Conservation (phyloP, 2,329 filamentous ascomycete species). For the Dryadomyces quercus-mongolicae region DNA sequence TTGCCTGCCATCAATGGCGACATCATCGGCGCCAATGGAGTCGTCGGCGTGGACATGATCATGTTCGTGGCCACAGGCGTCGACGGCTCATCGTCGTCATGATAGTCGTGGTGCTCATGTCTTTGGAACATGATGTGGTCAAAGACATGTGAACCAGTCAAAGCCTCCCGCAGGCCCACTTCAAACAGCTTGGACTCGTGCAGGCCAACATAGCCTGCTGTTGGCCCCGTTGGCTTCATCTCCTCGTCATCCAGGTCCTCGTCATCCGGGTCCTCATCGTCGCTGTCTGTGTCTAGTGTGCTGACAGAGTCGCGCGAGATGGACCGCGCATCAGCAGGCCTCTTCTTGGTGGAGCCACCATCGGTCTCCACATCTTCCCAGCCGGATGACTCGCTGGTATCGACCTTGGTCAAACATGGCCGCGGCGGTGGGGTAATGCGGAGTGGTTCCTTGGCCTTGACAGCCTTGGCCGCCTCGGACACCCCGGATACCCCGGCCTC, state of each 20-base stretch:
- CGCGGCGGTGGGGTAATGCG: no score
- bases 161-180: constrained; percentile 18
- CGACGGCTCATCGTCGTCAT: neutral
- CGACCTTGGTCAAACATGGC: neutral
- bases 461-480: neutral
- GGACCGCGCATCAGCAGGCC: neutral
- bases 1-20: neutral
- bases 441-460: no score
- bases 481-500: neutral
- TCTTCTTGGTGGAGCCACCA: neutral
- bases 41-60: neutral
- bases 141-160: constrained; percentile 16
- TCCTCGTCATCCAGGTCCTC: neutral
- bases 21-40: neutral
- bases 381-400: constrained; percentile 4
- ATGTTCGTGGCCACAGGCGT: neutral
- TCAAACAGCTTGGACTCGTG: constrained; percentile 15
- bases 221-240: constrained; percentile 10
- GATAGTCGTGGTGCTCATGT: neutral
- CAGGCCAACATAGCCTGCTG: constrained; percentile 19
- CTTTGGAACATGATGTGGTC: constrained; percentile 4
- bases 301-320: constrained; percentile 7
- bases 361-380: constrained; percentile 12
- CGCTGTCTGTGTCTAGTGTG: neutral
- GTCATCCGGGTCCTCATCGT: neutral